phyloP scores from a whole-genome alignment of 225 moss, liverwort and hornwort genomes.

The Polytrichum commune region DNA sequence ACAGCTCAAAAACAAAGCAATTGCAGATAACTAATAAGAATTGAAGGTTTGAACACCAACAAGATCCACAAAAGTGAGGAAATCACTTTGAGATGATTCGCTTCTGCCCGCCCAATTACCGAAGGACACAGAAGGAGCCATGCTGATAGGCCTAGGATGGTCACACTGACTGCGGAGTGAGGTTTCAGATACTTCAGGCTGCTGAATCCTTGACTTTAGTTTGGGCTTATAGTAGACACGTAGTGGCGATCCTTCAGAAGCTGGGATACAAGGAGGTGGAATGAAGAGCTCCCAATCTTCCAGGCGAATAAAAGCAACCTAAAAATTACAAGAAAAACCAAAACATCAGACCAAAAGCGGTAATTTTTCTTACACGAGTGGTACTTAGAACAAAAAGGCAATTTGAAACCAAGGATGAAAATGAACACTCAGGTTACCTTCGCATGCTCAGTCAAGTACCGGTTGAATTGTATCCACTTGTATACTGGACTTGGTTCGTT shows the following conservation, averaged over 20 bases:
- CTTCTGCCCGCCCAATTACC: no score
- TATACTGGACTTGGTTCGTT: not conserved
- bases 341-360: not conserved
- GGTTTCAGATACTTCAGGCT: not conserved
- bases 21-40: no score
- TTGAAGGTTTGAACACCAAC: no score
- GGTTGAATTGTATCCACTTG: conserved; percentile 48
- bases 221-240: conserved; percentile 1
- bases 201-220: not conserved
- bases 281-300: conserved; percentile 24
- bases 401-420: no score
- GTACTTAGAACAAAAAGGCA: no score
- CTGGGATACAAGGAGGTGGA: conserved; percentile 11
- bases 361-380: not conserved
- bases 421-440: conserved; percentile 23
- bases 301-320: conserved; percentile 10
- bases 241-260: not conserved
- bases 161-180: not conserved
- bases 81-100: no score
- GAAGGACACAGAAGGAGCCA: no score
- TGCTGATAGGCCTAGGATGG: no score
- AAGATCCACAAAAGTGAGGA: no score
- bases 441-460: conserved; percentile 25
- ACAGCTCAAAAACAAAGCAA: no score
- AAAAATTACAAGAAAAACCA: not conserved